These are phyloP conservation scores for Apiotrichum domesticum DNA, from an alignment of 1,284 basidiomycete genomes.

Conservation along the genomic window DNA sequence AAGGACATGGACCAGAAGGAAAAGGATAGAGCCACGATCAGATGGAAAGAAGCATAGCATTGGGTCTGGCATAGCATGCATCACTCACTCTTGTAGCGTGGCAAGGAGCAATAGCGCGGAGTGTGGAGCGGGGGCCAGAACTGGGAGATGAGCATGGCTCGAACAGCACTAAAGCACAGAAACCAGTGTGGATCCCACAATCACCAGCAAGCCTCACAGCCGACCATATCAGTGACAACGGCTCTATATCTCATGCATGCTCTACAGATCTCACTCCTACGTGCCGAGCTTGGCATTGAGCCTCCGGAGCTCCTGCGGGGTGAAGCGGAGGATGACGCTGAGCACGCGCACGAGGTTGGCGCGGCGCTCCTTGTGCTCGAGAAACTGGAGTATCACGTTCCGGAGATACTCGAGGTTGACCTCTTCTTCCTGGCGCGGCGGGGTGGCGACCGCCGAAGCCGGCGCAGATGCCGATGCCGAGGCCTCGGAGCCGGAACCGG, in stretches of 20 bases:
- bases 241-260: no score
- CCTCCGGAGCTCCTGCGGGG: slow-evolving; percentile 82
- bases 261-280: slow-evolving; percentile 6
- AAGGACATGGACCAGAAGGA: background rate
- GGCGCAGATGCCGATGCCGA: no score
- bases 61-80: slow-evolving; percentile 11
- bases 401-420: slow-evolving; percentile 91
- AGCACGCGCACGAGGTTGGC: slow-evolving; percentile 83
- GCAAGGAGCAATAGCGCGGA: no score
- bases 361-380: slow-evolving; percentile 83
- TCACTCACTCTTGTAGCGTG: slow-evolving; percentile 14
- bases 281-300: slow-evolving; percentile 61
- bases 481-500: no score
- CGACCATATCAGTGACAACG: no score
- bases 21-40: background rate
- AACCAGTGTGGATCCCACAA: no score
- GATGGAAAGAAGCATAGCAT: slow-evolving; percentile 2
- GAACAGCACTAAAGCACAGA: no score
- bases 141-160: no score
- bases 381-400: slow-evolving; percentile 88
- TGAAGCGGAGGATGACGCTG: slow-evolving; percentile 84
- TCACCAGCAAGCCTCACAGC: no score
- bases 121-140: no score
- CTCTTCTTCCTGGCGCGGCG: slow-evolving; percentile 58
- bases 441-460: background rate